Base-by-base conservation (phyloP, 768 basidiomycete species). In the Tricholoma matsutake region DNA sequence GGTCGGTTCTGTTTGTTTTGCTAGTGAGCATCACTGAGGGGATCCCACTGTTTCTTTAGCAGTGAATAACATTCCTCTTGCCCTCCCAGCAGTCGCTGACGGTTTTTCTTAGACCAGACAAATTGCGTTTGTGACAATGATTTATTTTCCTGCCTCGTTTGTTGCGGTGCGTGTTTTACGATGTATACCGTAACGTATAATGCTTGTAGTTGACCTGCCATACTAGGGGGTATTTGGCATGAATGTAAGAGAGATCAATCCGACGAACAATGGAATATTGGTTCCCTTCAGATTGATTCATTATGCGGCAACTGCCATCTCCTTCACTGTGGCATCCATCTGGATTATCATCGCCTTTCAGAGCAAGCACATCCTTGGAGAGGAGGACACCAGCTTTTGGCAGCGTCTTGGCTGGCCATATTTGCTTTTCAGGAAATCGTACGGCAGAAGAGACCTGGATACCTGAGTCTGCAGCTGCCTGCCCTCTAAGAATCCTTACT, bases 321-420 rank as follows among this genome's bases (percentile, higher is more conserved):
- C 77, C 1, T 68, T 88, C 37, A 88, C 85, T 0, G 7, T 78
- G 6, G 59, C 79, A 10, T 82, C 83, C 10, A 63, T 79, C n/a
- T 88, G 86, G 84, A 65, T 82, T n/a, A 77, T 85, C 35, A 72
- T 86, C 37, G 79, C 84, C 6, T 79, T 84, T 65, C 85, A 86
- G 63, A 78, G 75, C 64, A 76, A 74, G 35, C 70, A 75, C 54
- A 67, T 79, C 11, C 76, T 78, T 54, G 70, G 67, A 4, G 37
- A 64, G 0, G 51, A 64, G 0, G 51, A 65, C 3, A 66, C 71
- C 3, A 64, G 67, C 14, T 65, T 78, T 56, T 71, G 68, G 66
- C 67, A 61, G 61, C 71, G 76, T 18, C 65, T 79, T 0, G 65
- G 63, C 9, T 79, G 77, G 78, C 79, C 79, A 7, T 39, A 73